Percentiles rank a stretch among this genome's conserved stretches.
These are phyloP conservation scores for Neonothopanus nambi DNA, from an alignment of 1,284 basidiomycete genomes.

Conservation along the genomic window DNA sequence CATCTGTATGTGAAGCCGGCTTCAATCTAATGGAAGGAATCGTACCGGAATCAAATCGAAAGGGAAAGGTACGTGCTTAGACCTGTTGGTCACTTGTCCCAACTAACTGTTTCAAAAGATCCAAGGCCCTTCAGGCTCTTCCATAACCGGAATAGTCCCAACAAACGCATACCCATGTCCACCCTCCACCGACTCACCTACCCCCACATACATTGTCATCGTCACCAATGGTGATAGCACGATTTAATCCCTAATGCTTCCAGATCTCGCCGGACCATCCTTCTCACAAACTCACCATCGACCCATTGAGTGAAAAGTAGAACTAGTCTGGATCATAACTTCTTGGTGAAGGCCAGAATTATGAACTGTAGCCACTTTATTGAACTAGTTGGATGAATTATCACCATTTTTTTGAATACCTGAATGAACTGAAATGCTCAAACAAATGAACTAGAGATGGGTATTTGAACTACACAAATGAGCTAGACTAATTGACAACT, in stretches of 20 bases:
- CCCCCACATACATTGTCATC: conserved; percentile 59
- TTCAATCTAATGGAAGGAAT: conserved; percentile 77
- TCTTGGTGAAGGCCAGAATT: no score
- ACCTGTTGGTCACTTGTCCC: neutral
- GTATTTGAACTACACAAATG: no score
- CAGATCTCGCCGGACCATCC: conserved; percentile 55
- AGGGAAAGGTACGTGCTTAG: conserved; percentile 47
- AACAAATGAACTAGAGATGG: no score
- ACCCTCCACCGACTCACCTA: conserved; percentile 39
- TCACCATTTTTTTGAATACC: no score
- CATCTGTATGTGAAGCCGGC: conserved; percentile 73
- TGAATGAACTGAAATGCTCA: no score
- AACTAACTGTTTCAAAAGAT: conserved; percentile 40
- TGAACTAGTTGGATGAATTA: no score
- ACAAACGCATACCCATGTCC: conserved; percentile 71
- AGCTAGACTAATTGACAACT: no score
- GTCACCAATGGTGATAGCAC: conserved; percentile 65
- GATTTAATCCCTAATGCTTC: conserved; percentile 54
- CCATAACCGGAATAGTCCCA: conserved; percentile 71
- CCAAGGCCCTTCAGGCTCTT: conserved; percentile 71
- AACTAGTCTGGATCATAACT: no score
- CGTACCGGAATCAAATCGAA: conserved; percentile 74
- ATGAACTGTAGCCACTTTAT: no score
- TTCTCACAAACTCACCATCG: conserved; percentile 65
- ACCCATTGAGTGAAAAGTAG: no score